These are phyloP conservation scores for Lipomyces yamadae DNA, from an alignment of 805 yeast genomes.

Conservation along the genomic window DNA sequence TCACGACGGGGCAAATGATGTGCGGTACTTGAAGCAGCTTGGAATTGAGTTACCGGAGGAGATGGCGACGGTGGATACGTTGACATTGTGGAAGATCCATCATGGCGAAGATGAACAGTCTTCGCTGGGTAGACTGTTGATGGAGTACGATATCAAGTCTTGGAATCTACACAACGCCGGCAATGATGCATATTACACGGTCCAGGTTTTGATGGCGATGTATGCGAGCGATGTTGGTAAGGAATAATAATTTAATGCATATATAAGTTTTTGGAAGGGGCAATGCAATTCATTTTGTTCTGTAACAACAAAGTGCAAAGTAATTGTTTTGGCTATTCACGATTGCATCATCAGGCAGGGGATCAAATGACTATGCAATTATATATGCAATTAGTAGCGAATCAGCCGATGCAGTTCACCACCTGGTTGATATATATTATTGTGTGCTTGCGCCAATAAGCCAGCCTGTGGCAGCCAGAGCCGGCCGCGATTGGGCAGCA, in stretches of 20 bases:
- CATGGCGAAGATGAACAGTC: slow-evolving; percentile 15
- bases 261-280: not conserved
- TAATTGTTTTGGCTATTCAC: too few relatives aligned
- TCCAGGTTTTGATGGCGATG: slow-evolving; percentile 25
- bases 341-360: too few relatives aligned
- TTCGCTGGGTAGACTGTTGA: not conserved
- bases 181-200: slow-evolving; percentile 34
- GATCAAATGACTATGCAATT: not conserved
- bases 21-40: slow-evolving; percentile 12
- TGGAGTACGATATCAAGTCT: slow-evolving; percentile 6
- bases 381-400: too few relatives aligned
- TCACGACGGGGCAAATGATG: slow-evolving; percentile 25
- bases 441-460: too few relatives aligned
- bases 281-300: not conserved
- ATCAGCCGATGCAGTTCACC: too few relatives aligned
- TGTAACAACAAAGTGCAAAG: not conserved
- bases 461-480: too few relatives aligned
- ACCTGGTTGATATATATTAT: too few relatives aligned
- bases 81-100: slow-evolving; percentile 15
- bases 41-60: slow-evolving; percentile 13
- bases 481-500: too few relatives aligned
- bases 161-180: slow-evolving; percentile 37
- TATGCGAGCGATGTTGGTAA: not conserved
- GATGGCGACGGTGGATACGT: slow-evolving; percentile 10
- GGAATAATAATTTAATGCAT: not conserved